Evolutionary conservation across 306 rosid species (phyloP), one percentile per base, ranked within the genome.

Genomic region (Begonia peltatifolia): DNA sequence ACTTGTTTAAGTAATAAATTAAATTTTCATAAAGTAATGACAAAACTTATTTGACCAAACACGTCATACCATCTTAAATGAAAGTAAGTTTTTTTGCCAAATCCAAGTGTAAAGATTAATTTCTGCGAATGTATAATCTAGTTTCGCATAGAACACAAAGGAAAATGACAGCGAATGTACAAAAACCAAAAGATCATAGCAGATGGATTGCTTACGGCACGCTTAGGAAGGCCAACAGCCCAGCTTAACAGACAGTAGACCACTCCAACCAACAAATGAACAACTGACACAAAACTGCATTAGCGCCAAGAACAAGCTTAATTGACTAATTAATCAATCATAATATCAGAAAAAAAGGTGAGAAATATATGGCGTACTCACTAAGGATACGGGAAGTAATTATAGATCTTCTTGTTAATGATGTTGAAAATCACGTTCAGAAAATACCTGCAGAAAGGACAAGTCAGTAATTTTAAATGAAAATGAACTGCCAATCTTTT

Each of bases 341-440:
- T 30, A 30, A 20, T 7, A 30, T 30, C 38, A 30, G 38, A 30
- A 30, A 30, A 30, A 30, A 20, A 17, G 1, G 38, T 30, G 38
- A 30, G 6, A n/a, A 22, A 15, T 5, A 2, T 10, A 53, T 6
- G 9, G 10, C 2, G 20, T 6, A 23, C 82, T 51, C 62, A 76
- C 82, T 68, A 76, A 1, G 82, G 82, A 20, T 76, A 76, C 9
- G 82, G 82, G 64, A 76, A 76, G 63, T 76, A 76, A 43, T 76
- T 76, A 50, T 76, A 76, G 57, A 76, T 65, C 71, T 76, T 72
- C 67, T 76, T 76, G 65, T 76, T 76, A 55, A 76, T 48, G 13
- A 76, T 76, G 63, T 76, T 76, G 82, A 76, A 76, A 42, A 76
- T 72, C 68, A 76, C 82, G 62, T 76, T 76, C 60, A 76, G 48